Conservation (phyloP, 2,329 filamentous ascomycete genomes). For the Fusarium sp. region DNA sequence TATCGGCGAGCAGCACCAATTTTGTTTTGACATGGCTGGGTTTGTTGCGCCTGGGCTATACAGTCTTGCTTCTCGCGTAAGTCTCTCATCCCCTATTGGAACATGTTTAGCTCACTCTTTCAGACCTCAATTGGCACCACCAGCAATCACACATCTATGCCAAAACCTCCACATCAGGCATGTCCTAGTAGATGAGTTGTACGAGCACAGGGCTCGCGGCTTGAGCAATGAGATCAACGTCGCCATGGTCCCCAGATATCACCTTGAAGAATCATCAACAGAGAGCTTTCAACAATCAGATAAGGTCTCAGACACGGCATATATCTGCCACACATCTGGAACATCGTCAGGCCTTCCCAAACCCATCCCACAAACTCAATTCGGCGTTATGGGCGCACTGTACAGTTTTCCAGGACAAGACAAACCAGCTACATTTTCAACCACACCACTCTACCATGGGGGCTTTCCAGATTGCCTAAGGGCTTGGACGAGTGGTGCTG, state of each 20-base stretch:
- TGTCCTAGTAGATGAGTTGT: constrained; percentile 60
- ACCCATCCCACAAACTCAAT: constrained; percentile 69
- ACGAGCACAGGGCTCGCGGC: neutral
- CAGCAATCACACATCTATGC: constrained; percentile 66
- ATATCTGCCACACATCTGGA: constrained; percentile 73
- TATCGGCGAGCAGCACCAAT: constrained; percentile 67
- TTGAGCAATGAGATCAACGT: constrained; percentile 19
- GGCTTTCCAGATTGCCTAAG: constrained; percentile 72
- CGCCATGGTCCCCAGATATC: constrained; percentile 20
- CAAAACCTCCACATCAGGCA: constrained; percentile 55
- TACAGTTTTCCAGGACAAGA: constrained; percentile 57
- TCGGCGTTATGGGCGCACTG: constrained; percentile 65
- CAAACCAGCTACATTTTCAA: constrained; percentile 68
- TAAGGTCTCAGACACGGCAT: constrained; percentile 59
- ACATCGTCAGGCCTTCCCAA: constrained; percentile 74
- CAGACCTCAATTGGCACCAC: constrained; percentile 60
- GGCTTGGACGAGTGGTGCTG: constrained; percentile 69
- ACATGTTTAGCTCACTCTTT: neutral
- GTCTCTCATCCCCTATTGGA: neutral
- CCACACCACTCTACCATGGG: constrained; percentile 74
- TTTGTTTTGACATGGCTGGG: constrained; percentile 72
- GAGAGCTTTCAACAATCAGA: neutral
- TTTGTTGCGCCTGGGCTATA: constrained; percentile 66
- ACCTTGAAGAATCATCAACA: neutral
- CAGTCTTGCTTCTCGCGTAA: constrained; percentile 68